Evolutionary conservation across 1,284 basidiomycete genomes (phyloP), one percentile per base, ranked within the genome.

Genomic region (Microbotryum silenes-acaulis): DNA sequence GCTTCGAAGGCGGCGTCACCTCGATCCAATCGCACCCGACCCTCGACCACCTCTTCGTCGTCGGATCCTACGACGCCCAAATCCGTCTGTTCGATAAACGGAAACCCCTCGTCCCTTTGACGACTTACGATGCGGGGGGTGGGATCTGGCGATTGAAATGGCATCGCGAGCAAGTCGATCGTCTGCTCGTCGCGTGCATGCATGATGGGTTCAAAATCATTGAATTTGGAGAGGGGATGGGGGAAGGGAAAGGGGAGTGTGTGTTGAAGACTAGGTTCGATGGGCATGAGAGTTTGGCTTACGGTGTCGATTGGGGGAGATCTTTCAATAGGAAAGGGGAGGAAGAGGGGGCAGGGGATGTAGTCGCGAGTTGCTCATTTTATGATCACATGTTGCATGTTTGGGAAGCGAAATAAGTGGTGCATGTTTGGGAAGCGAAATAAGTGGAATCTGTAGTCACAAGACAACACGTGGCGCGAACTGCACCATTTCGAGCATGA

Each of bases 111-210:
- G 72, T 73, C 0, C 84, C 90, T 0, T 64, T 97, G 4, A 74
- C 77, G 0, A 78, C 82, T 48, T 81, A 82, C 20, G 81, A 86
- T 56, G 84, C 91, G 1, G 91, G 90, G 1, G 96, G 96, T 3
- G 96, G 96, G 2, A 87, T 86, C 14, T 99, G 96, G 96, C 82
- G 96, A 20, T 83, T 91, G 54, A 94, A 96, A 74, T 98, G 93
- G 91, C 91, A 97, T 74, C 91, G 92, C 1, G 81, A 79, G 1
- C 65, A 79, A 1, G 65, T 72, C 4, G 72, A 80, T 27, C 87
- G 92, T 70, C 78, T 98, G 1, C 80, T 97, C 31, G 84, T 92
- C 12, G 96, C 91, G 0, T 90, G 89, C 73, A 99, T 98, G 96
- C 93, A 97, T 73, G 91, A 90, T 66, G 94, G 96, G 1, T 94